Percentiles rank a stretch among this genome's conserved stretches.
Conservation (phyloP, 2,329 filamentous ascomycete genomes). For the Xylaria hypoxylon region DNA sequence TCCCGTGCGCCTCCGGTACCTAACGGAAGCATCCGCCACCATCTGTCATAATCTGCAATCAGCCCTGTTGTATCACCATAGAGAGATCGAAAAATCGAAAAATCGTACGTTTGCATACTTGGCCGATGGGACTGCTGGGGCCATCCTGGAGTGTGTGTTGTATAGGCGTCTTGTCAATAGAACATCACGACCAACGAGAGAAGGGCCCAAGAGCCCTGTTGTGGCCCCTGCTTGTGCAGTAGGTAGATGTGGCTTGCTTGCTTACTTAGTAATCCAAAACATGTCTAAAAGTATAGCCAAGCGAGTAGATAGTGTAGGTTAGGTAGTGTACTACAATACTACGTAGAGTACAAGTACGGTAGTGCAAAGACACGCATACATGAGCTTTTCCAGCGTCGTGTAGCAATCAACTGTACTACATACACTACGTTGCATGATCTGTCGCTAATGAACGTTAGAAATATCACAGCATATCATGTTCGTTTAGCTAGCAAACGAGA, state of each 20-base stretch:
- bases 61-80: slow-evolving; percentile 25
- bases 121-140: slow-evolving; percentile 8
- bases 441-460: slow-evolving; percentile 18
- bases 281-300: neutral
- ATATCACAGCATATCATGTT: neutral
- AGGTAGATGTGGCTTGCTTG: slow-evolving; percentile 31
- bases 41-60: slow-evolving; percentile 32
- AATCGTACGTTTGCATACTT: slow-evolving; percentile 25
- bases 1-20: slow-evolving; percentile 18
- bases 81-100: slow-evolving; percentile 9
- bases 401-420: neutral
- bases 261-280: too few relatives aligned
- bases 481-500: slow-evolving; percentile 13
- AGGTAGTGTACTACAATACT: too few relatives aligned
- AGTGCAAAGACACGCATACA: slow-evolving; percentile 11
- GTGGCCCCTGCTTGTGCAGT: slow-evolving; percentile 19
- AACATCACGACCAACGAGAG: slow-evolving; percentile 1
- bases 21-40: slow-evolving; percentile 30
- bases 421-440: slow-evolving; percentile 7
- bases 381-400: slow-evolving; percentile 9
- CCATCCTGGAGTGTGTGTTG: neutral
- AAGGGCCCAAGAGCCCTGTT: slow-evolving; percentile 26
- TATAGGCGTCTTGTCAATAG: neutral
- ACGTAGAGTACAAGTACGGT: too few relatives aligned
- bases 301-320: too few relatives aligned